Evolutionary conservation across 148 eudicot species (phyloP).

Genomic region (Heliamphora exappendiculata): DNA sequence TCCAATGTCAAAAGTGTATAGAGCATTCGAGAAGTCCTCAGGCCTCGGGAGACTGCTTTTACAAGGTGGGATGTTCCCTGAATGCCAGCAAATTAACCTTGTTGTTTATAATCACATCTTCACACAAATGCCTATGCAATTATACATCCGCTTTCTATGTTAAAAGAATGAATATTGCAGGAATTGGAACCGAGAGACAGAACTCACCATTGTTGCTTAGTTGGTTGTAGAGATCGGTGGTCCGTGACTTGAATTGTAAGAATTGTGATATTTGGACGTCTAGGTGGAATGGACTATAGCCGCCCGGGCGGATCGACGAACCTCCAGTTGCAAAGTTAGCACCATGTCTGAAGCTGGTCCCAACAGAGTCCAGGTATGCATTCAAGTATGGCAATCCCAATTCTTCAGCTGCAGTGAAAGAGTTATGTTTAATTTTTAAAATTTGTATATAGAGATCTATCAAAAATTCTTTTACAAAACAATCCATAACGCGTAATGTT

Average conservation of each 20-base stretch:
- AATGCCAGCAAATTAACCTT: slow-evolving; percentile 13
- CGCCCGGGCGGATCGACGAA: slow-evolving; percentile 50
- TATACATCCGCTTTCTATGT: too few species aligned
- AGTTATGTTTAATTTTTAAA: too few species aligned
- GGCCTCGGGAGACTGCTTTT: slow-evolving; percentile 38
- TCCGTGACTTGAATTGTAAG: slow-evolving; percentile 55
- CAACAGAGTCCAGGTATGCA: slow-evolving; percentile 39
- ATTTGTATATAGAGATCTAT: too few species aligned
- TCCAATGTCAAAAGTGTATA: slow-evolving; percentile 57
- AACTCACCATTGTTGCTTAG: too few species aligned
- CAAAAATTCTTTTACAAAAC: too few species aligned
- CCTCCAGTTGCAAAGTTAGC: slow-evolving; percentile 52
- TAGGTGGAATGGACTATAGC: slow-evolving; percentile 59
- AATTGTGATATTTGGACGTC: slow-evolving; percentile 73
- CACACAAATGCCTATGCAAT: too few species aligned
- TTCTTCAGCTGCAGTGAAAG: slow-evolving; percentile 37
- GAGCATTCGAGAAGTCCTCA: slow-evolving; percentile 51
- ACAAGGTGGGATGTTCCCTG: slow-evolving; percentile 9
- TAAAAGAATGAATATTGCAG: too few species aligned
- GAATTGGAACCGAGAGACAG: too few species aligned
- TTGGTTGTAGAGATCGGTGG: slow-evolving; percentile 39
- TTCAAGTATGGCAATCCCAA: slow-evolving; percentile 32
- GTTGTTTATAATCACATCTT: too few species aligned
- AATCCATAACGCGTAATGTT: too few species aligned
- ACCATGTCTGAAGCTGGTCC: slow-evolving; percentile 31